Base-by-base conservation (phyloP, 1,139 yeast species). In the Pichia sp. region DNA sequence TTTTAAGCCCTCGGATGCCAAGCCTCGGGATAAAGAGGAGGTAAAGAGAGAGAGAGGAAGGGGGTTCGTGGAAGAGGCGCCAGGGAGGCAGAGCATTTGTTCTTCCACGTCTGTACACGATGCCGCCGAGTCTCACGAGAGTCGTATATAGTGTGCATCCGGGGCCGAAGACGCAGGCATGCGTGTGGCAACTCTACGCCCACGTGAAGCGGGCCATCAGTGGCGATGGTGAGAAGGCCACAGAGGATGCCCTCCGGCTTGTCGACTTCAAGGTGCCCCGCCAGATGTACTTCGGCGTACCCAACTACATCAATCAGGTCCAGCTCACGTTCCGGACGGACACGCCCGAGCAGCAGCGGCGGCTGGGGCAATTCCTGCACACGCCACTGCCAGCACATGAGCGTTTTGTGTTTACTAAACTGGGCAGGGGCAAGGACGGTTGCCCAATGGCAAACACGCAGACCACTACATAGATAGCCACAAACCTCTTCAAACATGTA, bases 191-290 rank as follows among this genome's bases (percentile, higher is more conserved):
- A 25, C 16, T 39, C 25, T 49, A 37, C 25, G 28, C 49, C 2
- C 52, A 46, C n/a, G 37, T 44, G 7, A 22, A 34, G 23, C 28
- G 21, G 9, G 19, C 46, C 2, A 30, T 43, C 4, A 9, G 12
- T 10, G 22, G 4, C 9, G 21, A 22, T 30, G 16, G 9, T n/a
- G 25, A 26, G 16, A 19, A 22, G 26, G 26, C 12, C 25, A 19
- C 19, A 4, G 16, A n/a, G 10, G 26, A 13, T 7, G 41, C 21
- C 34, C 23, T 16, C 5, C 46, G 37, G 13, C 41, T 53, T 28
- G 16, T 53, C 8, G 58, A 55, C 40, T 51, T 55, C 43, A 47
- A 48, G 41, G 49, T 55, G 4, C 58, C 58, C 3, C 37, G 39
- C 3, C 48, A 45, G 3, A 44, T 46, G 10, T 49, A 53, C 36